A percentile compares a stretch with the other conserved stretches of the same genome.
These are phyloP conservation scores for Fusarium gaditjirri DNA, from an alignment of 2,329 filamentous ascomycete species.

Conservation along the genomic window DNA sequence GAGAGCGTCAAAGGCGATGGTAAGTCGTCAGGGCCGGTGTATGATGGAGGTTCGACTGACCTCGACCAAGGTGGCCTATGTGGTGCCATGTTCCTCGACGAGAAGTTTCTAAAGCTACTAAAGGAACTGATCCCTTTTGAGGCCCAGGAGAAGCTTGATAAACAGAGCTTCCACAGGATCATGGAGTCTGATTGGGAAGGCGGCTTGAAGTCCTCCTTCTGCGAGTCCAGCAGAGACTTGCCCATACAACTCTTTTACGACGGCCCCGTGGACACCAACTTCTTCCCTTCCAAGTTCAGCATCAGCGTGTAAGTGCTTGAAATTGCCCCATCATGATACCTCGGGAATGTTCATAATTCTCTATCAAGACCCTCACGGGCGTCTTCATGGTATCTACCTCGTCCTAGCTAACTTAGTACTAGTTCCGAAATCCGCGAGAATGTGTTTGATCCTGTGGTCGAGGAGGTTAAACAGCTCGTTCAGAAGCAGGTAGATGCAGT, in stretches of 20 bases:
- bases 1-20: constrained; percentile 55
- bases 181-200: constrained; percentile 46
- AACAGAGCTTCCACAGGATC: constrained; percentile 8
- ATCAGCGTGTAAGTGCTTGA: constrained; percentile 14
- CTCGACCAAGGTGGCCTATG: constrained; percentile 49
- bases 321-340: not conserved
- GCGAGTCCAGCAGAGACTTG: constrained; percentile 5
- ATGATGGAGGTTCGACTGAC: not conserved
- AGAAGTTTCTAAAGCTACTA: constrained; percentile 48
- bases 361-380: too few species aligned
- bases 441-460: constrained; percentile 43
- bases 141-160: constrained; percentile 21
- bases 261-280: not conserved
- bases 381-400: not conserved
- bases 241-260: constrained; percentile 16
- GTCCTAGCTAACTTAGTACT: not conserved
- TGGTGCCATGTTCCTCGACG: constrained; percentile 56
- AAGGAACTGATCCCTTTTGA: constrained; percentile 33
- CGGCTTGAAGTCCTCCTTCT: constrained; percentile 45
- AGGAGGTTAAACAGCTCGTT: constrained; percentile 42
- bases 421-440: constrained; percentile 1
- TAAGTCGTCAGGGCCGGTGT: not conserved
- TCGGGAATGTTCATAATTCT: too few species aligned
- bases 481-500: constrained; percentile 45
- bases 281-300: constrained; percentile 1